Conservation (phyloP, 345 rosid species). For the Syzygium grande region DNA sequence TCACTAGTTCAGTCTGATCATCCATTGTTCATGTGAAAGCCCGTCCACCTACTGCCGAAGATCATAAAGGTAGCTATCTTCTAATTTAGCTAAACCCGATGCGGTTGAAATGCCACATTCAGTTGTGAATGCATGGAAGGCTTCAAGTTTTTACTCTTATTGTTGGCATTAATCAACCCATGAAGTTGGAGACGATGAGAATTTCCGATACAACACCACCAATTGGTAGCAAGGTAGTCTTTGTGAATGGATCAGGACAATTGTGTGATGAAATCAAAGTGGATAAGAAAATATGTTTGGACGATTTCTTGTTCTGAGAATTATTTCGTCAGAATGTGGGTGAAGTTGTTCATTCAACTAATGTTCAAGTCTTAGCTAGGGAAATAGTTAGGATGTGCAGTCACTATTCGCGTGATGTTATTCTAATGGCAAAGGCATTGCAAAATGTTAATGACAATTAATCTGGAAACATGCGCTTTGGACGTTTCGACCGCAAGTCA, state of each 20-base stretch:
- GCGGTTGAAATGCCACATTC: not conserved
- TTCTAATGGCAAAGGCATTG: constrained; percentile 1
- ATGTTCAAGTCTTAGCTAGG: not conserved
- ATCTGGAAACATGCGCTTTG: not conserved
- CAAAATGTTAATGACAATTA: not conserved
- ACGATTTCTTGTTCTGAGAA: not conserved
- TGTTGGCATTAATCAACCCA: not conserved
- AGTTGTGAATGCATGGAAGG: not conserved
- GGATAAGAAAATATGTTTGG: not conserved
- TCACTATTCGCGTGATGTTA: not conserved
- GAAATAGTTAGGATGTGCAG: constrained; percentile 1
- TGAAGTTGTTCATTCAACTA: not conserved
- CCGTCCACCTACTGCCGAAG: too few species aligned
- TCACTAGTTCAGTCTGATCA: too few species aligned
- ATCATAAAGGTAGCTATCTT: not conserved
- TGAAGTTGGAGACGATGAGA: not conserved
- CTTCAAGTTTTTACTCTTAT: not conserved
- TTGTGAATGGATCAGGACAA: not conserved
- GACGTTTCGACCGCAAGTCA: not conserved
- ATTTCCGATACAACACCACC: not conserved
- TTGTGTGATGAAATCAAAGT: not conserved
- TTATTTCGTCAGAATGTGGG: constrained; percentile 2
- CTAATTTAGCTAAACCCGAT: not conserved
- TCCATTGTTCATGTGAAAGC: too few species aligned
- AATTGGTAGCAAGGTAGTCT: not conserved